Conservation (phyloP, 768 basidiomycete genomes). For the Collybia sordida region DNA sequence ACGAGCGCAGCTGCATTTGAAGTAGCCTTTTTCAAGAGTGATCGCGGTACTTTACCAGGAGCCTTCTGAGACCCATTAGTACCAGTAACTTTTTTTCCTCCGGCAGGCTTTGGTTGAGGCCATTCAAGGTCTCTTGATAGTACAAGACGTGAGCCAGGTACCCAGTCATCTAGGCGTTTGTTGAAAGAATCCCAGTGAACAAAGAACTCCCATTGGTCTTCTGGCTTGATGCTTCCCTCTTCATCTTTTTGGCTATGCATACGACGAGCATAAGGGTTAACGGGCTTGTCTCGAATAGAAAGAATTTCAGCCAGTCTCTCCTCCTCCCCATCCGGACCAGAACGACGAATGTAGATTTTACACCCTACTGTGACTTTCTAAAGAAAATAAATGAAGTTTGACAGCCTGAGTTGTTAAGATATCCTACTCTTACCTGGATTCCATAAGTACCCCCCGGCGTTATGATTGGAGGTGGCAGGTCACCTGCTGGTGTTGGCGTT, state of each 20-base stretch:
- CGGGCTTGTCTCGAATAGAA: conserved; percentile 87
- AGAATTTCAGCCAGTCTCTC: conserved; percentile 95
- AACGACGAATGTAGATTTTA: conserved; percentile 90
- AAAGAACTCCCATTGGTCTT: conserved; percentile 91
- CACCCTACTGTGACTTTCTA: conserved; percentile 91
- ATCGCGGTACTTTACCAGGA: conserved; percentile 63
- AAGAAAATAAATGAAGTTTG: conserved; percentile 28
- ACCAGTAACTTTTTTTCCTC: conserved; percentile 50
- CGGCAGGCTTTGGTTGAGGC: conserved; percentile 82
- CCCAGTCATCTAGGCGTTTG: conserved; percentile 98
- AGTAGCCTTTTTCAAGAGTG: conserved; percentile 68
- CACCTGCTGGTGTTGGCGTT: conserved; percentile 36
- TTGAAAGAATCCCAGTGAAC: conserved; percentile 99
- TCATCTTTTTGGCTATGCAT: conserved; percentile 42
- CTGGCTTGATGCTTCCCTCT: conserved; percentile 47
- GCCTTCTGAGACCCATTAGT: conserved; percentile 45
- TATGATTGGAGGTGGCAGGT: conserved; percentile 60
- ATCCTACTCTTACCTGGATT: conserved; percentile 58
- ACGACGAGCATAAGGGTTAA: conserved; percentile 56
- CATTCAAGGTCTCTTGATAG: conserved; percentile 87
- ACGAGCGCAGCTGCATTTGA: conserved; percentile 64
- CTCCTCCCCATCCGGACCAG: conserved; percentile 75
- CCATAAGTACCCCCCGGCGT: conserved; percentile 75
- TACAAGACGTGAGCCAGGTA: conserved; percentile 83
- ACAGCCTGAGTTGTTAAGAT: conserved; percentile 16